Evolutionary conservation across 2,329 filamentous ascomycete species (phyloP).

Genomic region (Aureobasidium sp.): DNA sequence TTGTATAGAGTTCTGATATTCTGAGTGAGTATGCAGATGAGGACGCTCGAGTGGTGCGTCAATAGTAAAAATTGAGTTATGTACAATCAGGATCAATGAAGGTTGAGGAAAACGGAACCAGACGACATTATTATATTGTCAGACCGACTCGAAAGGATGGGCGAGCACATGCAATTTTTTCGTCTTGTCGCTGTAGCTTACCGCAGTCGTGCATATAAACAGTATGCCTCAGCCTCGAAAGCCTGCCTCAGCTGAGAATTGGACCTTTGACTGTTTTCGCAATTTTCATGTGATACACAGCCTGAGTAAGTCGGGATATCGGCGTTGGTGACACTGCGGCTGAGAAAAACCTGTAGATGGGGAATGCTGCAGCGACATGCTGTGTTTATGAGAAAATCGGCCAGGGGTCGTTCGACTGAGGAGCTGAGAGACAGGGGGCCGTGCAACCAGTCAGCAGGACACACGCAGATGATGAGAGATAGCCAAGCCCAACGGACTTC

Average conservation of each 20-base stretch:
- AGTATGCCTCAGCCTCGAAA: conserved; percentile 1
- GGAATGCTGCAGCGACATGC: background rate
- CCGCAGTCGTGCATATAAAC: conserved; percentile 5
- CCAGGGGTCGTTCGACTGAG: background rate
- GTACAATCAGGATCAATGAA: background rate
- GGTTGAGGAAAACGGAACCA: background rate
- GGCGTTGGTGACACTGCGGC: background rate
- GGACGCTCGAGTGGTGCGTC: too few relatives aligned
- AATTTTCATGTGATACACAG: background rate
- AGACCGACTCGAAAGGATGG: background rate
- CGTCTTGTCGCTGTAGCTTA: background rate
- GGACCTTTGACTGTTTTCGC: background rate
- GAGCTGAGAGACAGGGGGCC: background rate
- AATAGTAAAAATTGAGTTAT: background rate
- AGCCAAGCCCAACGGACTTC: background rate
- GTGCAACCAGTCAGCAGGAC: conserved; percentile 3
- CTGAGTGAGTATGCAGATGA: background rate
- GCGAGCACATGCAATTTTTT: background rate
- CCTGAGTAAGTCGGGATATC: background rate
- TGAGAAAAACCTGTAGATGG: background rate
- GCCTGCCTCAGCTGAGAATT: background rate
- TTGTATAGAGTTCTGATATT: background rate
- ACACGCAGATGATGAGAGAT: background rate
- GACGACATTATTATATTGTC: background rate
- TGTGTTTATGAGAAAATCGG: background rate